Base-by-base conservation (phyloP, 495 filamentous ascomycete genomes). In the Neurospora terricola region DNA sequence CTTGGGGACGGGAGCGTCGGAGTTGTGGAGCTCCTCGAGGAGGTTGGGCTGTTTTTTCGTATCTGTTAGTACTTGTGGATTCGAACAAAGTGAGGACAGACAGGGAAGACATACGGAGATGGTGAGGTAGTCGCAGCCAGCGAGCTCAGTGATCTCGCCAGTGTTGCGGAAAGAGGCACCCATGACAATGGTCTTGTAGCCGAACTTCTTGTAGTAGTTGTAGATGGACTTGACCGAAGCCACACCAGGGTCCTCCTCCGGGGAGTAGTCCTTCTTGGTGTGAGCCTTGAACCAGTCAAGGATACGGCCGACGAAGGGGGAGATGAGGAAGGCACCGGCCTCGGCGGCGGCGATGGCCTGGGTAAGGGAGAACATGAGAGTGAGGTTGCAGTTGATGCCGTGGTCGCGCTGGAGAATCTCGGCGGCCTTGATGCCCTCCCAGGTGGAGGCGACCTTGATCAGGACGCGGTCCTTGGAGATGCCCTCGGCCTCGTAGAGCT, bases 201-300 rank as follows among this genome's bases (percentile, higher is more conserved):
- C 94, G 84, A 87, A 91, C 88, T 98, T 99, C 93, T 99, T 99
- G 91, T 99, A 99, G 92, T 99, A 99, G 88, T 99, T 97, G 91
- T 92, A 99, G 88, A 99, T 99, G 81, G 77, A 79, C 89, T 97
- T 89, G 78, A 99, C 96, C 77, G 91, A 94, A 87, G 94, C 91
- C 85, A 99, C 96, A 85, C 96, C 96, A 71, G 96, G 96, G 88
- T 99, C 96, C 77, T 98, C 94, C 81, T 91, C 80, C 78, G 92
- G 85, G 79, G 87, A 78, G 89, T 94, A 99, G 69, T 94, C 91
- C 88, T 94, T 96, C 90, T 96, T 96, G 79, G 91, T 94, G 74
- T 91, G 86, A 70, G 93, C 93, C 92, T 99, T 99, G 91, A 92
- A 97, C 95, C 95, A 99, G 86, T 99, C 96, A 73, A 99, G 91